Base-by-base conservation (phyloP, 352 stramenopile genomes). In the Plasmopara muralis region DNA sequence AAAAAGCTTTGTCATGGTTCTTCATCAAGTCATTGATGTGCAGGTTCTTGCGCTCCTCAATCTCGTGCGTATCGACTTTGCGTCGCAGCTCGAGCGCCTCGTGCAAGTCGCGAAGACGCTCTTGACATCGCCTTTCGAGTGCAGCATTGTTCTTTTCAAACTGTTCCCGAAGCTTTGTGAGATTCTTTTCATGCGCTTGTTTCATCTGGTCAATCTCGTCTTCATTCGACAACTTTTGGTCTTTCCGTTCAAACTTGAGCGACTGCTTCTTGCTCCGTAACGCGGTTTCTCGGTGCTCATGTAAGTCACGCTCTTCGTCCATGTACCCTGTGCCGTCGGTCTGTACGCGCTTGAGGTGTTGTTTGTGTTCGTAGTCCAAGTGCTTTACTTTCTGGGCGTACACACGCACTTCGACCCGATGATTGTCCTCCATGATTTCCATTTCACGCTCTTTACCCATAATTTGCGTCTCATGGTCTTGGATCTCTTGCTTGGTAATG, bases 381-480 rank as follows among this genome's bases (percentile, higher is more conserved):
- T 97, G 92, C 55, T 97, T 97, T 10, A 98, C 90, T 50, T 97
- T 97, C 62, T 98, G 89, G 44, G 92, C 71, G 70, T 98, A 98
- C 54, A 97, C 82, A 15, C 77, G 78, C 57, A 97, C 72, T 59
- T 97, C 89, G 6, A 97, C 85, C 50, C 85, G 79, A 62, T 98
- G 93, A 64, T 97, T 97, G 48, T 97, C 89, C 64, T 98, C 92
- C 83, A 97, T 94, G 47, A 96, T 78, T 72, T 98, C 89, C 85
- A 97, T 97, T 55, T 97, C 92, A 15, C 89, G 83, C 55, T 98
- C 93, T 60, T 97, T 97, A 2, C 77, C 60, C 62, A 93, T 83
- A 52, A 97, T 93, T 40, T 92, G 69, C 62, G 96, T 86, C 61
- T 97, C 86, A 45, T 95, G 70, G 42, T 97, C 83, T 50, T 80